Evolutionary conservation across 2,329 filamentous ascomycete genomes (phyloP), one percentile per base, ranked within the genome.

Genomic region (Capronia americana): DNA sequence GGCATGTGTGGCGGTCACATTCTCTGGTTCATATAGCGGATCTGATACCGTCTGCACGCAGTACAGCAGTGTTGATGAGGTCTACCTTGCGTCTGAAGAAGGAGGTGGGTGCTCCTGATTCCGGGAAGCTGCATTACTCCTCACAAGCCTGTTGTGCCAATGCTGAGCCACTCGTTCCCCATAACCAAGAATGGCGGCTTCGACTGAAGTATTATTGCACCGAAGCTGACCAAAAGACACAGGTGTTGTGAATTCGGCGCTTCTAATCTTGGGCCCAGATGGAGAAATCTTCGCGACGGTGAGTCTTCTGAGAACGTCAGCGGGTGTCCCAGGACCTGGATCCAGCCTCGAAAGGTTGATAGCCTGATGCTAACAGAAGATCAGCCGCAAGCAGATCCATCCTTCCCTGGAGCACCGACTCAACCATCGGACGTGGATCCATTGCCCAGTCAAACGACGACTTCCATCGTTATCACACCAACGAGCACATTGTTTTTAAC

Each of bases 191-290:
- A 6, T n/a, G 17, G 38, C 38, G 38, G 2, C 34, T n/a, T 20
- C 20, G 28, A n/a, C 7, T 5, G 3, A 28, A n/a, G 4, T 54
- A 28, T 10, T 17, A 24, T 54, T n/a, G 17, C 38, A n/a, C 17
- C 32, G 24, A 55, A 10, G 41, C 54, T 64, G 58, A 60, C 51
- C 20, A 38, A 26, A 26, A 30, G 48, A 54, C 46, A 57, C 30
- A 68, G 68, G 66, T 20, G 32, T 64, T 6, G 66, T 63, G 58
- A 67, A 70, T 26, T 68, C 69, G 38, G 69, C 69, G 7, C 56
- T 70, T 4, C 57, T 70, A 61, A 66, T 70, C 12, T 57, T 63
- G 17, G 69, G 66, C 7, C 61, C 66, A 4, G 48, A 59, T 34
- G 66, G 69, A 57, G 44, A 67, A 24, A 65, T 65, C 20, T 70